These are phyloP conservation scores for Ophiocordyceps unilateralis DNA, from an alignment of 2,329 filamentous ascomycete species.

Conservation along the genomic window DNA sequence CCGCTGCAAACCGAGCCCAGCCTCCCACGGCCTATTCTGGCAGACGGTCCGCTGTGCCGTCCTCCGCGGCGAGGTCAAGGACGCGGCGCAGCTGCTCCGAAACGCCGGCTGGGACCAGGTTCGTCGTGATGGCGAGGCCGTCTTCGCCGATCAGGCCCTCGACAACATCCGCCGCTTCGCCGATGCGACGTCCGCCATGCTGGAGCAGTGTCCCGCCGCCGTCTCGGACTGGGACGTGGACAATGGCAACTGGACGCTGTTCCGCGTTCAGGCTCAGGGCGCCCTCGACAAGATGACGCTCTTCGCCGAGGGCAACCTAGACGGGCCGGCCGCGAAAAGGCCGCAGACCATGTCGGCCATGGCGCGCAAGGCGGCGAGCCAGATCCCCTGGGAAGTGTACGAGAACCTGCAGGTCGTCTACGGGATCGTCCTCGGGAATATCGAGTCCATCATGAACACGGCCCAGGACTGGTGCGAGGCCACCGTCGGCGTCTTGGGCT, in stretches of 20 bases:
- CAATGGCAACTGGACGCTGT: conserved; percentile 67
- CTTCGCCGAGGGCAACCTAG: conserved; percentile 53
- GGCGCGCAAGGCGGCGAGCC: conserved; percentile 64
- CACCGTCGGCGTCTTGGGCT: conserved; percentile 63
- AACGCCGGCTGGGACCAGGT: conserved; percentile 67
- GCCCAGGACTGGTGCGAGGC: conserved; percentile 90
- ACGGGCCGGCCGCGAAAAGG: conserved; percentile 19
- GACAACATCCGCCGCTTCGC: conserved; percentile 60
- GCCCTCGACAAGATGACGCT: conserved; percentile 54
- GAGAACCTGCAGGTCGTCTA: conserved; percentile 70
- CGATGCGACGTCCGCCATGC: conserved; percentile 47
- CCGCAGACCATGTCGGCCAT: conserved; percentile 42
- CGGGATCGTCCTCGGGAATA: conserved; percentile 59
- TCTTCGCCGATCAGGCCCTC: conserved; percentile 62
- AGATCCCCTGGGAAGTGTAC: conserved; percentile 80
- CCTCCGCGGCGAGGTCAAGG: conserved; percentile 55
- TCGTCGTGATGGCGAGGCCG: conserved; percentile 43
- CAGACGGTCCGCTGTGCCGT: conserved; percentile 59
- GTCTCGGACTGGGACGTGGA: conserved; percentile 67
- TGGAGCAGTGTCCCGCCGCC: conserved; percentile 57
- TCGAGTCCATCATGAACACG: conserved; percentile 56
- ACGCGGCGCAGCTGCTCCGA: conserved; percentile 50
- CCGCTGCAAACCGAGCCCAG: conserved; percentile 51
- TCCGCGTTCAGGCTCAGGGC: conserved; percentile 56
- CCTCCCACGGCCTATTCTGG: conserved; percentile 68